These are phyloP conservation scores for Xylariaceae sp. DNA, from an alignment of 2,329 filamentous ascomycete genomes.

Conservation along the genomic window DNA sequence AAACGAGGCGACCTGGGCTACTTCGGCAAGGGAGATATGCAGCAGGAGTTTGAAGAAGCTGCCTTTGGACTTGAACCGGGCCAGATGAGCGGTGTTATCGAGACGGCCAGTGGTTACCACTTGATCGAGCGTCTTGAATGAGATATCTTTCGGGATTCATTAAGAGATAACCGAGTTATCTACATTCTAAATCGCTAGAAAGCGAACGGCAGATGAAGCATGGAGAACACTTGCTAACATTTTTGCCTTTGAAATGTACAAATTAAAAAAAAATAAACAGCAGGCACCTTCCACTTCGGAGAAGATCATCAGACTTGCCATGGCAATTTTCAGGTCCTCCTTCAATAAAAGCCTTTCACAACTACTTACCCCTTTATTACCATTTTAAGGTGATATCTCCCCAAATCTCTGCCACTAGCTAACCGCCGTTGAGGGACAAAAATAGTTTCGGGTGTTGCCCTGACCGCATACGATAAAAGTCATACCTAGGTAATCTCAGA, in stretches of 20 bases:
- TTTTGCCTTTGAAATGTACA: no score
- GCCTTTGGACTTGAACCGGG: constrained; percentile 85
- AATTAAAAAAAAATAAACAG: not conserved
- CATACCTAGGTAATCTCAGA: not conserved
- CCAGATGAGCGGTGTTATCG: constrained; percentile 79
- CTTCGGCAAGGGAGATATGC: constrained; percentile 94
- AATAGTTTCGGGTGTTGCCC: not conserved
- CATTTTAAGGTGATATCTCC: not conserved
- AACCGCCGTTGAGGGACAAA: not conserved
- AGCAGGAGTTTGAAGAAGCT: constrained; percentile 96
- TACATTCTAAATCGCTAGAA: not conserved
- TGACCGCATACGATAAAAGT: not conserved
- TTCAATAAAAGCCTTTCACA: not conserved
- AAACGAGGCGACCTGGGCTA: constrained; percentile 94
- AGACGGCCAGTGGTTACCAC: constrained; percentile 91
- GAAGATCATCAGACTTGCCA: not conserved
- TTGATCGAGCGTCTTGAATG: constrained; percentile 67
- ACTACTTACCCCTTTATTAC: not conserved
- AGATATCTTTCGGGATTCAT: not conserved
- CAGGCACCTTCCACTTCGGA: not conserved
- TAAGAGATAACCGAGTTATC: not conserved
- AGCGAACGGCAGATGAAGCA: not conserved
- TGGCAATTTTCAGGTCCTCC: not conserved
- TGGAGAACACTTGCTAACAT: not conserved
- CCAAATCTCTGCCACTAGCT: not conserved